Conservation (phyloP, 768 basidiomycete species). For the Xanthoconium stramineum region DNA sequence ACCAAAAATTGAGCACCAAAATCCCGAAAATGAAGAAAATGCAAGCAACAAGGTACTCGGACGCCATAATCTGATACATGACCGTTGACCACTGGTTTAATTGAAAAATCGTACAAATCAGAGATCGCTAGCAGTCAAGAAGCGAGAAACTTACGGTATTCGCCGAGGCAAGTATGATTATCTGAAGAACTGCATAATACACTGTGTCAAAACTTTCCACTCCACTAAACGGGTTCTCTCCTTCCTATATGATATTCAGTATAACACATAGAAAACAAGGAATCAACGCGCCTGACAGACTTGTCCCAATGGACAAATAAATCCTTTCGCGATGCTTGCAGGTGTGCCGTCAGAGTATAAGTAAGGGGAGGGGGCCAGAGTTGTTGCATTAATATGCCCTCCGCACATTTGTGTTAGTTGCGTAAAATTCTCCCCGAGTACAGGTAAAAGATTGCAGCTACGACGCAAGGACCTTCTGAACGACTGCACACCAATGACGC, state of each 20-base stretch:
- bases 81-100: conserved; percentile 61
- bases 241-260: conserved; percentile 41
- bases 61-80: conserved; percentile 88
- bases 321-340: conserved; percentile 64
- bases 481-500: conserved; percentile 91
- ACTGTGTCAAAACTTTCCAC: conserved; percentile 89
- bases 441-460: conserved; percentile 54
- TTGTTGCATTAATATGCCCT: conserved; percentile 65
- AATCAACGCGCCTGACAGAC: conserved; percentile 60
- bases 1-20: conserved; percentile 89
- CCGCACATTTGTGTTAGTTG: conserved; percentile 69
- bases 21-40: conserved; percentile 85
- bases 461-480: conserved; percentile 84
- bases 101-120: not conserved
- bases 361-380: conserved; percentile 45
- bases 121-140: not conserved
- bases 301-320: conserved; percentile 85
- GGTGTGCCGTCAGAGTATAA: conserved; percentile 37
- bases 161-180: conserved; percentile 79
- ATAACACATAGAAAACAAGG: not conserved
- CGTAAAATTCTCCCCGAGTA: conserved; percentile 49
- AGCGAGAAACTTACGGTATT: conserved; percentile 53
- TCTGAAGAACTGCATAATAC: conserved; percentile 75
- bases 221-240: conserved; percentile 59
- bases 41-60: conserved; percentile 86